Base-by-base conservation (phyloP, 352 stramenopile species). In the Thalassiosira hispida region DNA sequence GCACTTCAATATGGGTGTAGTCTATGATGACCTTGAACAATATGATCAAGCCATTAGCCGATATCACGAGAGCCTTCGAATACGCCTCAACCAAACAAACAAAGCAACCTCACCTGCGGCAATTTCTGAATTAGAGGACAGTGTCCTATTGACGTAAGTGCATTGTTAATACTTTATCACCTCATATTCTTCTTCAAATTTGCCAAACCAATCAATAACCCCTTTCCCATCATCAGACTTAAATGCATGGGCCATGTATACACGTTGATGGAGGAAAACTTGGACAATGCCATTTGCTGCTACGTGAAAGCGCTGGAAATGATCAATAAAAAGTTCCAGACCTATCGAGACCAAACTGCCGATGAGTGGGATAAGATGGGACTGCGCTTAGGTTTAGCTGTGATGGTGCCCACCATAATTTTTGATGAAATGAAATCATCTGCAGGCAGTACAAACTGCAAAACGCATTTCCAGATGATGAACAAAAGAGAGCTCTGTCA, bases 231-330 rank as follows among this genome's bases (percentile, higher is more conserved):
- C 51, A 38, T 51, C 29, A 78, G 70, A 55, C 66, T 86, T 0
- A 84, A 84, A 60, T 86, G 73, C 47, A 81, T 84, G 68, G 79
- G 73, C 9, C 59, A 83, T 75, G 74, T 86, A 4, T 86, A 86
- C 29, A 79, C 73, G 40, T 29, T 77, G 7, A 51, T 75, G n/a
- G 46, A 81, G 67, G 79, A n/a, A n/a, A n/a, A 86, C 27, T 22
- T 75, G 0, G 79, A 83, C 29, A 83, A 79, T 60, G 79, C 79
- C 20, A 77, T 86, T 53, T 76, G 60, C 56, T 86, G 75, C 66
- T 83, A 81, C 29, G 52, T 84, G 2, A 86, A 79, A 35, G 79
- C 64, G n/a, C 60, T 81, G 47, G 73, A 82, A 35, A 78, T 86
- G 60, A 6, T 81, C 14, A 79, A 66, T 33, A 75, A 67, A 62